Percentiles rank a stretch among this genome's conserved stretches.
Evolutionary conservation across 352 stramenopile genomes (phyloP).

Genomic region (Peronosclerospora sorghi): DNA sequence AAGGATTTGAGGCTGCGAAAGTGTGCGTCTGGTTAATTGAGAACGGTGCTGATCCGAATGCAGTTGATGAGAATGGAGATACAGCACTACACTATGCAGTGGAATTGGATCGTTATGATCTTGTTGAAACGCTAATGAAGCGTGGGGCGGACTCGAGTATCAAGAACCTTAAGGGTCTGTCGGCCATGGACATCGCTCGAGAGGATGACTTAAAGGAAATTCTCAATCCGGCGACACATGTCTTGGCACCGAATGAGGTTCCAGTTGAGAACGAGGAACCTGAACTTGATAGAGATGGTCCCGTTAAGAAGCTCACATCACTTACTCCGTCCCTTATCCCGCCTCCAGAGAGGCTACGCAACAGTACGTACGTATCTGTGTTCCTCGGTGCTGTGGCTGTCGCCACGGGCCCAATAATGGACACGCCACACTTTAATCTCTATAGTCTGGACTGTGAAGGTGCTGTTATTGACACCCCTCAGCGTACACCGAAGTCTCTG

Average conservation of each 20-base stretch:
- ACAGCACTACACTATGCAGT: constrained; percentile 82
- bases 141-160: constrained; percentile 66
- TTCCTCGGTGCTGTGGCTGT: constrained; percentile 75
- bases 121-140: constrained; percentile 83
- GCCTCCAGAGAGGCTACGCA: constrained; percentile 38
- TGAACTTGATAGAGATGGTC: constrained; percentile 14
- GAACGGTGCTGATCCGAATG: constrained; percentile 72
- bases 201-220: constrained; percentile 77
- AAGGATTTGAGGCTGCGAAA: constrained; percentile 83
- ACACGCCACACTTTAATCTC: constrained; percentile 81
- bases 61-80: constrained; percentile 68
- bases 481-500: constrained; percentile 75
- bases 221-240: constrained; percentile 43
- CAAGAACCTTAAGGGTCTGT: constrained; percentile 60
- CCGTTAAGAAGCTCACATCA: constrained; percentile 11
- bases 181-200: constrained; percentile 51
- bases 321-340: constrained; percentile 32
- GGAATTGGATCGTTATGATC: constrained; percentile 65
- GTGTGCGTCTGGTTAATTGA: constrained; percentile 82
- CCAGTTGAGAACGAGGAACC: constrained; percentile 11
- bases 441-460: constrained; percentile 76
- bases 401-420: constrained; percentile 75
- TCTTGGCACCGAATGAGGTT: constrained; percentile 20
- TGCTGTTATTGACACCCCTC: constrained; percentile 51
- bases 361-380: constrained; percentile 83